A percentile compares a stretch with the other conserved stretches of the same genome.
These are phyloP conservation scores for Priceomyces melissophilus DNA, from an alignment of 805 yeast genomes.

Conservation along the genomic window DNA sequence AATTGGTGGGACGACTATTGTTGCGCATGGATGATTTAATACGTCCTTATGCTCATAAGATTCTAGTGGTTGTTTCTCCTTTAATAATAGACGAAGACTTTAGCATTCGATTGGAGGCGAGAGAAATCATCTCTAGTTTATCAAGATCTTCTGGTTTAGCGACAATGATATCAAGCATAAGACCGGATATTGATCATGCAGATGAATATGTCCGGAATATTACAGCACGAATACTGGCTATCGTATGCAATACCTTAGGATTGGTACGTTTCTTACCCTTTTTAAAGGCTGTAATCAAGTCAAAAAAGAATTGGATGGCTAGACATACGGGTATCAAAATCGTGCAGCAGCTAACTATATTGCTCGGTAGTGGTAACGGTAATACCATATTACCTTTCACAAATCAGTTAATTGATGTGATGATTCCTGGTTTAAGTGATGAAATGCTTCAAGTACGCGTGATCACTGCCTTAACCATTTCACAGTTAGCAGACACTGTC, in stretches of 20 bases:
- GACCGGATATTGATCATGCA: conserved; percentile 78
- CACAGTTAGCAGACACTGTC: conserved; percentile 76
- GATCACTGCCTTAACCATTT: conserved; percentile 66
- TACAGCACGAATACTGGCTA: conserved; percentile 78
- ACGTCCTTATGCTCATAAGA: conserved; percentile 69
- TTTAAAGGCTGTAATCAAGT: conserved; percentile 70
- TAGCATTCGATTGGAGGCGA: conserved; percentile 71
- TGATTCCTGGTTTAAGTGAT: conserved; percentile 58
- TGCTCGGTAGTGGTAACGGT: conserved; percentile 61
- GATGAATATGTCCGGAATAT: conserved; percentile 79
- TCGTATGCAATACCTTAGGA: conserved; percentile 78
- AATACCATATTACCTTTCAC: conserved; percentile 64
- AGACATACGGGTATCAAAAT: conserved; percentile 79
- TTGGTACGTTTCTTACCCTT: conserved; percentile 72
- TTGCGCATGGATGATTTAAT: conserved; percentile 62
- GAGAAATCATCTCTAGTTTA: conserved; percentile 71
- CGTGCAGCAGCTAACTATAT: conserved; percentile 69
- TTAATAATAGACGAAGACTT: conserved; percentile 75
- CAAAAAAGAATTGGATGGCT: conserved; percentile 76
- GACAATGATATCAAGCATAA: conserved; percentile 69
- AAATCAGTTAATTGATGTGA: conserved; percentile 58
- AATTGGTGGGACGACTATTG: conserved; percentile 66
- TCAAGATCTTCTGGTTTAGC: conserved; percentile 82
- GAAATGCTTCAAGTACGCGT: conserved; percentile 65
- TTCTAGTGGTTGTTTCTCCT: conserved; percentile 74